Base-by-base conservation (phyloP, 176 grass and related monocot genomes). In the Hyparrhenia diplandra region DNA sequence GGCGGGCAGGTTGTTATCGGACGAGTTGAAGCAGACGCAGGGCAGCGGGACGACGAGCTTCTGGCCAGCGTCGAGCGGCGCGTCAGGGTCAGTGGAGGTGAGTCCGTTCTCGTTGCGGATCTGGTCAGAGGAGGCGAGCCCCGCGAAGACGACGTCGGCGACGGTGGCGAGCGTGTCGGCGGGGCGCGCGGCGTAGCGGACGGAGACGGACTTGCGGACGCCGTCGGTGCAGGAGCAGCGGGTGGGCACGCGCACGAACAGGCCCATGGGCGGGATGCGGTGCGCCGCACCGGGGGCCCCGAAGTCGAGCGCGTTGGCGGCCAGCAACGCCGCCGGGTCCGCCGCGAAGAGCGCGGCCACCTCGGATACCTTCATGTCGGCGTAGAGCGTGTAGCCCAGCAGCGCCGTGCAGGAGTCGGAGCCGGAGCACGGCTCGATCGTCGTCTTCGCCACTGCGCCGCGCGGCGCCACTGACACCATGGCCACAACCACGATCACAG, bases 291-390 rank as follows among this genome's bases (percentile, higher is more conserved):
- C 89, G 0, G 94, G 85, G 6, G 90, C 74, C 5, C 71, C 45
- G 82, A 97, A 87, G 84, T 97, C 91, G 67, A 94, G 77, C 35
- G 89, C 43, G 43, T 97, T 97, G 24, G 89, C 90, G 23, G 87
- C 89, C 60, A 97, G 87, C 35, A 97, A 59, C 9, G 85, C 85
- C 6, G 79, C 30, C 24, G 91, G 73, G 47, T 94, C 91, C 14
- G 75, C 5, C 11, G 71, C 66, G 80, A 97, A 97, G 79, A 94
- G 87, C 60, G 91, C 84, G 81, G 91, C 91, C 47, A 97, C 91
- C 87, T 97, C 91, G 27, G 94, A 91, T 2, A 97, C 94, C 89
- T 97, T 94, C 74, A 97, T 90, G 87, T 97, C 94, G 24, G 94
- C 85, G 91, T 94, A 94, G 67, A 97, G 94, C 32, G 94, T 94